Evolutionary conservation across 768 basidiomycete genomes (phyloP).

Genomic region (Hebeloma cylindrosporum): DNA sequence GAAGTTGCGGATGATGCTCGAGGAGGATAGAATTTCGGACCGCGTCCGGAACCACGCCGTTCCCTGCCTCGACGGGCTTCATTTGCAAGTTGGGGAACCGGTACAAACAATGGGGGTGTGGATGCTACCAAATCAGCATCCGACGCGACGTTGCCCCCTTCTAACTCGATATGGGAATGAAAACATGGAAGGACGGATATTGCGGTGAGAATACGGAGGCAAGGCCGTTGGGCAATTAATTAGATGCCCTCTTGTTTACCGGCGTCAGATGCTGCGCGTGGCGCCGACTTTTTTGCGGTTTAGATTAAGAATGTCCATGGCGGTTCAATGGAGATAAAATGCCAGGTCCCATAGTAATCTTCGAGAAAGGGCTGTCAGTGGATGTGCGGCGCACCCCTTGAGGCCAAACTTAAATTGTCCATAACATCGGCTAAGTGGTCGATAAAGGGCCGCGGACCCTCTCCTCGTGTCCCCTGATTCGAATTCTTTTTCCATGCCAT

Average conservation of each 20-base stretch:
- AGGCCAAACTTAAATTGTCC: conserved; percentile 53
- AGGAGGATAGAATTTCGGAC: conserved; percentile 26
- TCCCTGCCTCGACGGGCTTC: conserved; percentile 28
- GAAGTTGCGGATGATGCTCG: conserved; percentile 39
- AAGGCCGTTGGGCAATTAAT: conserved; percentile 26
- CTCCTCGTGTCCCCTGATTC: conserved; percentile 69
- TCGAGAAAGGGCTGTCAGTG: conserved; percentile 46
- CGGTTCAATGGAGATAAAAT: conserved; percentile 40
- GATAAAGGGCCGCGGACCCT: conserved; percentile 56
- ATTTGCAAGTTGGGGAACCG: conserved; percentile 27
- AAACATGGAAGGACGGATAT: conserved; percentile 39
- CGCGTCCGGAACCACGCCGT: conserved; percentile 20
- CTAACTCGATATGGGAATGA: conserved; percentile 39
- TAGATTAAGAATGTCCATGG: conserved; percentile 28
- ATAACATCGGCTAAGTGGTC: conserved; percentile 47
- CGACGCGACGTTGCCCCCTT: conserved; percentile 38
- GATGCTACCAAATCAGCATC: conserved; percentile 28
- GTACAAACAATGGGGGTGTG: conserved; percentile 25
- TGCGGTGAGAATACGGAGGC: conserved; percentile 42
- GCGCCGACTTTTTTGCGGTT: conserved; percentile 30
- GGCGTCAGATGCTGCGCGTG: conserved; percentile 25
- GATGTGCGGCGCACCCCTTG: conserved; percentile 45
- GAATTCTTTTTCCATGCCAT: conserved; percentile 66
- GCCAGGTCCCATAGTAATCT: conserved; percentile 36
- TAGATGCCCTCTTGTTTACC: conserved; percentile 20